Evolutionary conservation across 2,329 filamentous ascomycete genomes (phyloP).

Genomic region (Exserohilum turcica): DNA sequence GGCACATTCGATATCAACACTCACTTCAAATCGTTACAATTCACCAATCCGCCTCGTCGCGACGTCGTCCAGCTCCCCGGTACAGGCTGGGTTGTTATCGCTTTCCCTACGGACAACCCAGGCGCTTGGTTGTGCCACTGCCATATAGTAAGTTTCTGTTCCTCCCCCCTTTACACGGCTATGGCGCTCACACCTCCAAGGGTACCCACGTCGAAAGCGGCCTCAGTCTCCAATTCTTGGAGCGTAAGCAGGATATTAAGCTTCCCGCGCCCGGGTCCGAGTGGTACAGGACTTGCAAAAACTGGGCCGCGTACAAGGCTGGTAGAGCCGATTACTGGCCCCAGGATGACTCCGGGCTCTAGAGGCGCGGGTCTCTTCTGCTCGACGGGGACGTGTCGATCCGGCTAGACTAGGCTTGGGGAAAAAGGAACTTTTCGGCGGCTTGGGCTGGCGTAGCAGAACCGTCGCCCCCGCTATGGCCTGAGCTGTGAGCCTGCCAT

Average conservation of each 20-base stretch:
- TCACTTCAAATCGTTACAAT: constrained; percentile 34
- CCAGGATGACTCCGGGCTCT: constrained; percentile 51
- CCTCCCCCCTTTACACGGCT: neutral
- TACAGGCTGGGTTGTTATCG: constrained; percentile 54
- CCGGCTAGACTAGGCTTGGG: constrained; percentile 1
- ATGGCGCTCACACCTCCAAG: neutral
- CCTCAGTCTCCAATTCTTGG: constrained; percentile 33
- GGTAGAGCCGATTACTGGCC: constrained; percentile 33
- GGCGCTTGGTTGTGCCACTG: constrained; percentile 48
- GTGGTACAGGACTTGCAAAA: constrained; percentile 36
- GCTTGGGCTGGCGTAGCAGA: neutral
- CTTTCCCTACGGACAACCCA: constrained; percentile 58
- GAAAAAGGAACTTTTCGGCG: neutral
- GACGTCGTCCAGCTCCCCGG: constrained; percentile 41
- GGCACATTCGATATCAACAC: constrained; percentile 19
- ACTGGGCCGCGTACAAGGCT: constrained; percentile 27
- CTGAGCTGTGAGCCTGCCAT: neutral
- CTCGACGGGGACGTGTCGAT: neutral
- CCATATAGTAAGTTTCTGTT: constrained; percentile 24
- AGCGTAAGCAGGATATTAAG: constrained; percentile 28
- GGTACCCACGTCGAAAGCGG: constrained; percentile 39
- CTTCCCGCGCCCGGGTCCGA: constrained; percentile 28
- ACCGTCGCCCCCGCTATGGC: neutral
- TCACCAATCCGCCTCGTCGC: constrained; percentile 43
- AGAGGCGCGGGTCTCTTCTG: constrained; percentile 36